These are phyloP conservation scores for Coniophora puteana DNA, from an alignment of 1,284 basidiomycete species.

Conservation along the genomic window DNA sequence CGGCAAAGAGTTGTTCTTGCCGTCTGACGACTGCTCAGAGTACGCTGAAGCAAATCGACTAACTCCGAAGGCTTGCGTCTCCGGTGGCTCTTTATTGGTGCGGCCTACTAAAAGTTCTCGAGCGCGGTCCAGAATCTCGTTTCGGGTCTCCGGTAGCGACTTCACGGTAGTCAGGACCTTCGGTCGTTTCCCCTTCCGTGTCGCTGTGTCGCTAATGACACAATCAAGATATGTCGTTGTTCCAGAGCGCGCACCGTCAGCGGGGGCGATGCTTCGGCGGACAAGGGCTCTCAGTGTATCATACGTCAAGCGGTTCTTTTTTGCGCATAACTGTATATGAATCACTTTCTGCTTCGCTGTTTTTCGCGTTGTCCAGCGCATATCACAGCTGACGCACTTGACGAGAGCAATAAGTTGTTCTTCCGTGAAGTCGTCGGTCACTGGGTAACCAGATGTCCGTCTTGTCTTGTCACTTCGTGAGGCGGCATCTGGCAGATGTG, in stretches of 20 bases:
- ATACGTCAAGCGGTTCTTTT: constrained; percentile 48
- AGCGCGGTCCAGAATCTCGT: constrained; percentile 53
- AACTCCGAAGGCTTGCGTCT: constrained; percentile 40
- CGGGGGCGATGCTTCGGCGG: constrained; percentile 15
- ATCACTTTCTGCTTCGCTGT: constrained; percentile 52
- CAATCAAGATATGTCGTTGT: constrained; percentile 52
- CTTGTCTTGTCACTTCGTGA: constrained; percentile 15
- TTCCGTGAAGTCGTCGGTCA: constrained; percentile 38
- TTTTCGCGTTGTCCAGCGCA: constrained; percentile 67
- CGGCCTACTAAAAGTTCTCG: constrained; percentile 37
- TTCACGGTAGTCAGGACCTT: constrained; percentile 44
- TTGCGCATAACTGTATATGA: constrained; percentile 67
- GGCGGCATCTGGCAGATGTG: background rate
- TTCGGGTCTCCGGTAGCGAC: constrained; percentile 43
- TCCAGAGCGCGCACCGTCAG: constrained; percentile 14
- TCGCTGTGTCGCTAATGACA: constrained; percentile 39
- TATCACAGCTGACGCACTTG: constrained; percentile 63
- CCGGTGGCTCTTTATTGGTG: constrained; percentile 9
- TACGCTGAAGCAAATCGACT: too few species aligned
- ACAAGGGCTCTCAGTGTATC: constrained; percentile 56
- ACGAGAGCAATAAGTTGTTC: constrained; percentile 42
- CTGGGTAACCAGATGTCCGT: constrained; percentile 14
- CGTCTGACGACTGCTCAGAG: too few species aligned
- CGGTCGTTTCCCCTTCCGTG: constrained; percentile 40
- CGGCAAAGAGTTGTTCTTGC: too few species aligned